A percentile compares a stretch with the other conserved stretches of the same genome.
These are phyloP conservation scores for Corchorus capsularis DNA, from an alignment of 345 rosid species.

Conservation along the genomic window DNA sequence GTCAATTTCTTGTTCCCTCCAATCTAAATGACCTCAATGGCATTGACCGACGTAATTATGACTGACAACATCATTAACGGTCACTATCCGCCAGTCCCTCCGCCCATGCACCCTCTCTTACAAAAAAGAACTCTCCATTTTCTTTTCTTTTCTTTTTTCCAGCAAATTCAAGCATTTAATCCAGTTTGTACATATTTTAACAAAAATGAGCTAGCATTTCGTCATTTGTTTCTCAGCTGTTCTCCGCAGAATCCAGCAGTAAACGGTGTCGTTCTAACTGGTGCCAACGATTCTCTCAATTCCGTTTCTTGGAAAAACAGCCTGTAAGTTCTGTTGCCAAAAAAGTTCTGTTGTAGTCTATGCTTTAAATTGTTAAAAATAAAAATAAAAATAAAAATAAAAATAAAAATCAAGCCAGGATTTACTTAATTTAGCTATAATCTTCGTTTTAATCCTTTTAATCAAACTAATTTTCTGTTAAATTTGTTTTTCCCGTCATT, in stretches of 20 bases:
- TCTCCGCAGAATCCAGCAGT: not conserved
- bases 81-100: not conserved
- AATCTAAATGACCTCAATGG: too few relatives aligned
- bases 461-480: not conserved
- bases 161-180: not conserved
- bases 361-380: not conserved
- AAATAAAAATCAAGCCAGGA: not conserved
- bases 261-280: not conserved
- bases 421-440: slow-evolving; percentile 1
- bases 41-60: too few relatives aligned
- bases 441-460: not conserved
- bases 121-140: not conserved
- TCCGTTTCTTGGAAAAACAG: not conserved
- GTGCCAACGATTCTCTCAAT: not conserved
- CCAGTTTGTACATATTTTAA: not conserved
- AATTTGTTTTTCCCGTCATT: not conserved
- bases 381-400: not conserved
- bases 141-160: too few relatives aligned
- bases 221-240: not conserved
- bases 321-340: not conserved
- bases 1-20: too few relatives aligned
- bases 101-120: not conserved
- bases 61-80: not conserved
- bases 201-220: not conserved
- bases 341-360: not conserved